phyloP scores from a whole-genome alignment of 352 stramenopile genomes.

The Globisporangium cylindrosporum region DNA sequence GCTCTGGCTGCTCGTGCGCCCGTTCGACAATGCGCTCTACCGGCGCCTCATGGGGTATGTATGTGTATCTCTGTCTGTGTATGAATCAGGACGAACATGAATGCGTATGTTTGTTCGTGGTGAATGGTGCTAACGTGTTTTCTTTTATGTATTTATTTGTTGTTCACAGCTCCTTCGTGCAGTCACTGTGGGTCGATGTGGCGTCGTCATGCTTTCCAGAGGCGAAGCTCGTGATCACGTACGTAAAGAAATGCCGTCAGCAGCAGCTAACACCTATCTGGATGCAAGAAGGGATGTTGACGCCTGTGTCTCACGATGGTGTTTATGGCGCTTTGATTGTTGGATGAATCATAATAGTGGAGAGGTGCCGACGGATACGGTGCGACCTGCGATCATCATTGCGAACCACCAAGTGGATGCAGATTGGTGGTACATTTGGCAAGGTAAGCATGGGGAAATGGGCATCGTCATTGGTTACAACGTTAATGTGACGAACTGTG shows the following conservation, averaged over 20 bases:
- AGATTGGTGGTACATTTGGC: slow-evolving; percentile 94
- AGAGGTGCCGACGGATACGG: slow-evolving; percentile 69
- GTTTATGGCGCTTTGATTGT: slow-evolving; percentile 3
- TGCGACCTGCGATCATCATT: slow-evolving; percentile 85
- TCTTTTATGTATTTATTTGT: not conserved
- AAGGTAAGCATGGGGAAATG: slow-evolving; percentile 25
- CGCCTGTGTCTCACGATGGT: not conserved
- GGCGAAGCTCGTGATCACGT: slow-evolving; percentile 80
- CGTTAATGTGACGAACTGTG: not conserved
- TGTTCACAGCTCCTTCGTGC: slow-evolving; percentile 41
- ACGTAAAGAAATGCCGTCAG: slow-evolving; percentile 24
- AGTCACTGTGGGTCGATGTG: slow-evolving; percentile 86
- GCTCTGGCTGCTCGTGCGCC: slow-evolving; percentile 81
- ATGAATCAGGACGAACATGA: not conserved
- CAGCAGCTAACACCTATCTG: not conserved
- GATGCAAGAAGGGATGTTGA: not conserved
- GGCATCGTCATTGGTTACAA: not conserved
- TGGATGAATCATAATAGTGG: slow-evolving; percentile 26
- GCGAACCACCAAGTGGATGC: slow-evolving; percentile 91
- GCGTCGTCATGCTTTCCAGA: slow-evolving; percentile 82
- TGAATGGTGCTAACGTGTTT: slow-evolving; percentile 10
- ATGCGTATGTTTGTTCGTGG: not conserved
- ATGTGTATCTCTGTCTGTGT: not conserved
- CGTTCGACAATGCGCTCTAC: slow-evolving; percentile 83
- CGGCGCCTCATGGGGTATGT: slow-evolving; percentile 66